A percentile compares a stretch with the other conserved stretches of the same genome.
Conservation (phyloP, 2,329 filamentous ascomycete genomes). For the Penicillium thymicola region DNA sequence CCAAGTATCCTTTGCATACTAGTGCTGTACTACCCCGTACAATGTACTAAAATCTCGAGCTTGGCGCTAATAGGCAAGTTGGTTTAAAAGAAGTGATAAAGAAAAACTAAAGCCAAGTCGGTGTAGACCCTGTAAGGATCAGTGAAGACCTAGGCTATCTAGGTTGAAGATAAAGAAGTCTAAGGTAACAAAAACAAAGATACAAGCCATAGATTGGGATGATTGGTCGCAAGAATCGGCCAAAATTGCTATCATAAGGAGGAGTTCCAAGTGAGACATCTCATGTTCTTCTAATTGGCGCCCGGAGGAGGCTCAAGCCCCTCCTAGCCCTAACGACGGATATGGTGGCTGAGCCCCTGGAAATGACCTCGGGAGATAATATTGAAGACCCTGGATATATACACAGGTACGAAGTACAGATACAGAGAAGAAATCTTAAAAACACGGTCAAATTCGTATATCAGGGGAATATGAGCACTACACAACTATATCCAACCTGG, state of each 20-base stretch:
- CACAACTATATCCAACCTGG: neutral
- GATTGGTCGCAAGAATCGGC: neutral
- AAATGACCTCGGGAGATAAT: neutral
- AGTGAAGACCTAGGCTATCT: neutral
- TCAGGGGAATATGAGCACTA: neutral
- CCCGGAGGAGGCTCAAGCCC: neutral
- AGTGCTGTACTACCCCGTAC: neutral
- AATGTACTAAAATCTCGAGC: neutral
- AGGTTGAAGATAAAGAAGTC: neutral
- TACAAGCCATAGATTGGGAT: neutral
- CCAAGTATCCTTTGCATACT: neutral
- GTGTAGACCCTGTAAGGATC: neutral
- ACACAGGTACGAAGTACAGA: neutral
- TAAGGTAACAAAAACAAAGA: neutral
- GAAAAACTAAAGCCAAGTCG: neutral
- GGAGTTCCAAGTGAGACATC: neutral
- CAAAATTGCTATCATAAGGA: neutral
- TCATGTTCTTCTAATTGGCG: neutral
- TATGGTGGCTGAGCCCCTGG: neutral
- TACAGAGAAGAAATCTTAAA: slow-evolving; percentile 1
- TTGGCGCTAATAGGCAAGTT: neutral
- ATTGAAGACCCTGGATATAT: neutral
- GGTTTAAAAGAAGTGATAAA: neutral
- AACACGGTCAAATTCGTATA: neutral
- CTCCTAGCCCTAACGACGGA: neutral